Evolutionary conservation across 75 land plant species (phyloP).

Genomic region (Selaginella moellendorffii): DNA sequence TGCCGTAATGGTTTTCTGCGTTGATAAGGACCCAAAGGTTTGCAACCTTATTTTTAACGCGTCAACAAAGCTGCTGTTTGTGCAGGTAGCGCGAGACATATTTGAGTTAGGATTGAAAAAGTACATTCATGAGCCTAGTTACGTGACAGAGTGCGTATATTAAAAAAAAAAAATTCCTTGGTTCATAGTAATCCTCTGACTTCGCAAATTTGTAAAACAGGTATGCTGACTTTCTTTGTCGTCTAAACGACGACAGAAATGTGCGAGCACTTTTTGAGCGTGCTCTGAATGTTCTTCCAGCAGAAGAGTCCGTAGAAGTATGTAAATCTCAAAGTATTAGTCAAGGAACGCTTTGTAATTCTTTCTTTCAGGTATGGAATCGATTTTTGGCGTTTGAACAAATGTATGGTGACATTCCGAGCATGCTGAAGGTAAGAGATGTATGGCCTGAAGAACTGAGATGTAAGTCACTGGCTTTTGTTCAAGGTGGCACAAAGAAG

Average conservation of each 20-base stretch:
- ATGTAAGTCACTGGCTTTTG: too few relatives aligned
- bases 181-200: too few relatives aligned
- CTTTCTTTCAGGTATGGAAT: constrained; percentile 72
- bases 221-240: constrained; percentile 93
- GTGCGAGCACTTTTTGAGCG: constrained; percentile 94
- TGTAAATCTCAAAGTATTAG: constrained; percentile 6
- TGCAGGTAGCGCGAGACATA: constrained; percentile 83
- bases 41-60: not conserved
- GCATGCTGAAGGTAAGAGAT: constrained; percentile 79
- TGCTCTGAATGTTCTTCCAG: constrained; percentile 75
- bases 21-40: constrained; percentile 98
- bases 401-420: constrained; percentile 84
- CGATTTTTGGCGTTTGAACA: constrained; percentile 79
- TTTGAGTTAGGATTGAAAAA: constrained; percentile 90
- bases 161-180: too few relatives aligned
- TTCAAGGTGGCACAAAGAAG: constrained; percentile 96
- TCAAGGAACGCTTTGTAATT: not conserved
- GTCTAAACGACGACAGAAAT: constrained; percentile 95
- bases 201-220: constrained; percentile 20
- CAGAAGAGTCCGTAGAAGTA: constrained; percentile 92
- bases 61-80: not conserved
- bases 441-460: too few relatives aligned
- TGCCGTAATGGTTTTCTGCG: constrained; percentile 88
- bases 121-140: constrained; percentile 80
- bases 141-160: constrained; percentile 66